Base-by-base conservation (phyloP, 495 filamentous ascomycete genomes). In the Annulohypoxylon maeteangense region DNA sequence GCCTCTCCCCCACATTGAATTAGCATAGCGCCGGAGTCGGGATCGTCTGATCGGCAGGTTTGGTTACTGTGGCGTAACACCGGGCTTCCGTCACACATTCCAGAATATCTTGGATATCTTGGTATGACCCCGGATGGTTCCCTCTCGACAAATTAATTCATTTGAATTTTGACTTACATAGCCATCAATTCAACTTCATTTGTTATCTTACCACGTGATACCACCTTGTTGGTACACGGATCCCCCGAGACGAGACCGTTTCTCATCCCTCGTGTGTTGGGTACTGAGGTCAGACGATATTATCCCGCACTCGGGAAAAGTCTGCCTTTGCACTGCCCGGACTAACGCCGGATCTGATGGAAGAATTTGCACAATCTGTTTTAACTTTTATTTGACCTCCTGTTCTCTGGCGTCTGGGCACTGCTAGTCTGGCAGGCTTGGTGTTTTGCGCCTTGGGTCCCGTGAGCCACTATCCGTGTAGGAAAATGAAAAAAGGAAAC, bases 61-160 rank as follows among this genome's bases (percentile, higher is more conserved):
- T 27, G 63, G 29, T 20, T 18, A 44, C 20, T 36, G 18, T 51
- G 38, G 66, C 38, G 59, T 34, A 57, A 50, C 42, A 51, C 22
- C 56, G 44, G 57, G 22, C 42, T 48, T 51, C 62, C 56, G 57
- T 66, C 42, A 31, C 59, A 56, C 34, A 61, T 69, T 65, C 67
- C 48, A 70, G 68, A 70, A 65, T 27, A 40, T 47, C 53, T 44
- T 44, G 67, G 20, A 51, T 56, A 56, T 60, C 50, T 55, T n/a
- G 48, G 34, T 42, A 27, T 42, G 22, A 67, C 23, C 20, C 20
- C 20, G 3, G 23, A 38, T 7, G 48, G 65, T 34, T 68, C 48
- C 57, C 57, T 68, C 65, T 25, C 45, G 12, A 25, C 40, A 44
- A 44, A 44, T 44, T 50, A 27, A 27, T 25, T 25, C 45, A 22